These are phyloP conservation scores for Silene coronaria DNA, from an alignment of 179 eudicot genomes.

Conservation along the genomic window DNA sequence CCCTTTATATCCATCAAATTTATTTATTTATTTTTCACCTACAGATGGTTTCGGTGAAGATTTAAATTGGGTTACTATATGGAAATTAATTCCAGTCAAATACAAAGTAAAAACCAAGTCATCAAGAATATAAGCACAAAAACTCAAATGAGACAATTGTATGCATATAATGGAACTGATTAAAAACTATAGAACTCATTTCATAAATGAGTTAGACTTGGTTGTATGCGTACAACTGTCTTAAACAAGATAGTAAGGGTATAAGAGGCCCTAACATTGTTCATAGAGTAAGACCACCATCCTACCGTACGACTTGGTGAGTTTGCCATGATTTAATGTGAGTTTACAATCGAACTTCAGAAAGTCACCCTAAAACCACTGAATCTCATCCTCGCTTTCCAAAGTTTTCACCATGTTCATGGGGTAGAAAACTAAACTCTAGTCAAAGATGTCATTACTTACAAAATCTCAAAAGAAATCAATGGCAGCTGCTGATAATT, in stretches of 20 bases:
- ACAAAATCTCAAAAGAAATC: slow-evolving; percentile 8
- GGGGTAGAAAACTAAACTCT: neutral
- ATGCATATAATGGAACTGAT: no score
- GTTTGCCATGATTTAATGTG: neutral
- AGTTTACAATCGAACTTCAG: neutral
- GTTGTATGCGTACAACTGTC: neutral
- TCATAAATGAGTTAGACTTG: no score
- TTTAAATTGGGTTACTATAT: no score
- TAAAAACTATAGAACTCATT: no score
- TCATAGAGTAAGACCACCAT: neutral
- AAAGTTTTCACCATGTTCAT: neutral
- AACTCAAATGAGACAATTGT: no score
- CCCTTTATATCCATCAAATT: no score
- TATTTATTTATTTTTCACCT: no score
- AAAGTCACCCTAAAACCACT: neutral
- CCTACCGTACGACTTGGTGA: neutral
- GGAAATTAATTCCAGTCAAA: no score
- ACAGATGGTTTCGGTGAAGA: no score
- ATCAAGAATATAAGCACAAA: no score
- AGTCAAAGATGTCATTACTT: neutral
- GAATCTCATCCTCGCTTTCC: neutral
- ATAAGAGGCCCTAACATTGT: neutral
- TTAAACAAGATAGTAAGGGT: neutral
- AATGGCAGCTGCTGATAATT: slow-evolving; percentile 5
- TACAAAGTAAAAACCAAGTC: no score